Evolutionary conservation across 805 yeast genomes (phyloP).

Genomic region (Teunomyces aglyptinius): DNA sequence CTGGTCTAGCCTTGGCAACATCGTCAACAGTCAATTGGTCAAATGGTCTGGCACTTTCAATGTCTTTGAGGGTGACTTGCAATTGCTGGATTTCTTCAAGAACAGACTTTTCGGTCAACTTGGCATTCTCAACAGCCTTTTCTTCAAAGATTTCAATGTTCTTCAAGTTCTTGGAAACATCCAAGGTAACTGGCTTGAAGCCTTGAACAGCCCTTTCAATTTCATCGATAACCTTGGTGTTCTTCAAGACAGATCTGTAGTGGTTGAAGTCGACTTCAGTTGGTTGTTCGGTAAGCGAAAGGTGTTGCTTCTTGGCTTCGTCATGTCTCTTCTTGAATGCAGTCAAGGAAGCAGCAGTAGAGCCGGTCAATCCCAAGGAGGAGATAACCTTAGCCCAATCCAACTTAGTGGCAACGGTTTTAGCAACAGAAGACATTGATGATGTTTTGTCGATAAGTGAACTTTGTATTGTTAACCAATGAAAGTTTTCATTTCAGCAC

Average conservation of each 20-base stretch:
- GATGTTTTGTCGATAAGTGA: constrained; percentile 7
- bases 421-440: constrained; percentile 42
- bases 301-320: constrained; percentile 85
- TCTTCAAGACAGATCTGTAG: constrained; percentile 80
- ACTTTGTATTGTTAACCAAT: constrained; percentile 3
- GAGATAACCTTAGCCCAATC: constrained; percentile 93
- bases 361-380: constrained; percentile 87
- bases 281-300: constrained; percentile 69
- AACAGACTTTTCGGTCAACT: constrained; percentile 87
- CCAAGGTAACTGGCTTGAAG: constrained; percentile 83
- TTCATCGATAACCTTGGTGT: constrained; percentile 73
- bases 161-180: constrained; percentile 85
- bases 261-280: constrained; percentile 75
- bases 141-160: constrained; percentile 91
- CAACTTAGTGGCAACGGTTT: constrained; percentile 76
- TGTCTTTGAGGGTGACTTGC: constrained; percentile 85
- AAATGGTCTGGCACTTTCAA: constrained; percentile 96
- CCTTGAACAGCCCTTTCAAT: constrained; percentile 71
- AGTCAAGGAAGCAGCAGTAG: constrained; percentile 83
- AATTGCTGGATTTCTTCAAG: constrained; percentile 81
- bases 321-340: constrained; percentile 98
- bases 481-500: constrained; percentile 4
- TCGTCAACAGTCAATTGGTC: constrained; percentile 96
- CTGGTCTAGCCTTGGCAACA: constrained; percentile 93
- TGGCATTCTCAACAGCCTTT: constrained; percentile 94